These are phyloP conservation scores for Globisporangium lucens DNA, from an alignment of 352 stramenopile species.

Conservation along the genomic window DNA sequence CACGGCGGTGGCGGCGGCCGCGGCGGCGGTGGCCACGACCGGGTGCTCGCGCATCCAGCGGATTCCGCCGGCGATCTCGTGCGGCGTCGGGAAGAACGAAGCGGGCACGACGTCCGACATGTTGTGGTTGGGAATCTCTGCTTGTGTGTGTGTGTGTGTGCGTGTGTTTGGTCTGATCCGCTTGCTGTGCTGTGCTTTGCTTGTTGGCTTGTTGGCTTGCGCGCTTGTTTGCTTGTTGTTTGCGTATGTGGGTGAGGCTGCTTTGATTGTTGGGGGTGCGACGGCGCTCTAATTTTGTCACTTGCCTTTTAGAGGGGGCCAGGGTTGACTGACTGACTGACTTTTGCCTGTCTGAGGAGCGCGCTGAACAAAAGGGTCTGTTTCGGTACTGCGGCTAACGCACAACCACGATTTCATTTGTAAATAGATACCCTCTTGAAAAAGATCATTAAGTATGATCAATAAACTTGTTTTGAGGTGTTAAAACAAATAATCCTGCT, in stretches of 20 bases:
- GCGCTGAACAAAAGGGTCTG: neutral
- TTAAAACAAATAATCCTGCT: neutral
- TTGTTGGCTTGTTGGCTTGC: neutral
- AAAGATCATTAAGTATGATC: accelerated
- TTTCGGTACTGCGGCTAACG: neutral
- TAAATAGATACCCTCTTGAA: neutral
- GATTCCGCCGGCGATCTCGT: conserved; percentile 71
- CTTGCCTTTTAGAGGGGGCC: conserved; percentile 6
- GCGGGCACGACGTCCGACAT: conserved; percentile 60
- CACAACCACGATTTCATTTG: no score
- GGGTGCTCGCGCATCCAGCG: conserved; percentile 74
- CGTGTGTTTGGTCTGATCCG: neutral
- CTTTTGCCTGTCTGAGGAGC: conserved; percentile 1
- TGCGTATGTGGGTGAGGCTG: neutral
- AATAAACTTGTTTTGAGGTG: neutral
- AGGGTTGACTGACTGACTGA: neutral
- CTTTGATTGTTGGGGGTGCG: neutral
- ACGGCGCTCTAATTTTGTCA: conserved; percentile 7
- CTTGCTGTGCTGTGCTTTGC: neutral
- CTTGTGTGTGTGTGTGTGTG: neutral
- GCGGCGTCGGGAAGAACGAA: conserved; percentile 78
- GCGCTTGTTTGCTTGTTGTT: conserved; percentile 1
- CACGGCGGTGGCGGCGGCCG: conserved; percentile 61
- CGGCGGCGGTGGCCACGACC: conserved; percentile 63
- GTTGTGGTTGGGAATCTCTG: neutral